These are phyloP conservation scores for Lasiodiplodia sp. DNA, from an alignment of 2,329 filamentous ascomycete species.

Conservation along the genomic window DNA sequence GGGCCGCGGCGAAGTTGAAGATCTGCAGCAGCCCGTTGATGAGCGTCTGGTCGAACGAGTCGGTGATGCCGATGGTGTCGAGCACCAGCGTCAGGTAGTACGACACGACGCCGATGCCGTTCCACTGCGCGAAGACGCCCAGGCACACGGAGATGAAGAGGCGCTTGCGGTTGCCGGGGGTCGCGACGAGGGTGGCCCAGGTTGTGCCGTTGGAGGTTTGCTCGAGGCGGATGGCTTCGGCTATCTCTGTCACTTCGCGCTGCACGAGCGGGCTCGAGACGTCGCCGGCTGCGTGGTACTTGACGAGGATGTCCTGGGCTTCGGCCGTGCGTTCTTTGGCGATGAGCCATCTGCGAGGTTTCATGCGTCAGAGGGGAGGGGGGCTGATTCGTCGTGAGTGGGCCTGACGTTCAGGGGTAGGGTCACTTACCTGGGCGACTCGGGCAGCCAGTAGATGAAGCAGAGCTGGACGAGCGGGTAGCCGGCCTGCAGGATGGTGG, in stretches of 20 bases:
- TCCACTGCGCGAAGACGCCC: constrained; percentile 66
- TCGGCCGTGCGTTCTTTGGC: constrained; percentile 61
- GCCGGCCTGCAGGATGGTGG: constrained; percentile 60
- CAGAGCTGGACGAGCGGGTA: constrained; percentile 55
- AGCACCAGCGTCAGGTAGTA: constrained; percentile 50
- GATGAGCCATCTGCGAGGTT: constrained; percentile 59
- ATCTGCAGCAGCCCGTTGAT: constrained; percentile 55
- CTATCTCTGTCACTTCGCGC: constrained; percentile 24
- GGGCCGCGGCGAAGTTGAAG: constrained; percentile 29
- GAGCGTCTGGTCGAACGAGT: constrained; percentile 46
- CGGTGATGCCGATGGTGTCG: constrained; percentile 45
- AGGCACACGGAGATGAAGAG: constrained; percentile 60
- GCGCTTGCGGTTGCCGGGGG: constrained; percentile 60
- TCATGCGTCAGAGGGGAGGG: not conserved
- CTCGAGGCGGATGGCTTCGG: constrained; percentile 6
- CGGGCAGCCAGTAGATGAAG: constrained; percentile 56
- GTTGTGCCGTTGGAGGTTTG: constrained; percentile 9
- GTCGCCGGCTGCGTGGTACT: constrained; percentile 60
- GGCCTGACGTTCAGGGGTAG: constrained; percentile 42
- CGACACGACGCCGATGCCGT: constrained; percentile 60
- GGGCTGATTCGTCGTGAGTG: not conserved
- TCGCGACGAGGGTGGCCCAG: constrained; percentile 26
- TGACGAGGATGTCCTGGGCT: constrained; percentile 60
- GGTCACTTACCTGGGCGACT: constrained; percentile 63
- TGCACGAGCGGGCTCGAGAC: constrained; percentile 7